Conservation (phyloP, 2,329 filamentous ascomycete genomes). For the Plenodomus biglobosus region DNA sequence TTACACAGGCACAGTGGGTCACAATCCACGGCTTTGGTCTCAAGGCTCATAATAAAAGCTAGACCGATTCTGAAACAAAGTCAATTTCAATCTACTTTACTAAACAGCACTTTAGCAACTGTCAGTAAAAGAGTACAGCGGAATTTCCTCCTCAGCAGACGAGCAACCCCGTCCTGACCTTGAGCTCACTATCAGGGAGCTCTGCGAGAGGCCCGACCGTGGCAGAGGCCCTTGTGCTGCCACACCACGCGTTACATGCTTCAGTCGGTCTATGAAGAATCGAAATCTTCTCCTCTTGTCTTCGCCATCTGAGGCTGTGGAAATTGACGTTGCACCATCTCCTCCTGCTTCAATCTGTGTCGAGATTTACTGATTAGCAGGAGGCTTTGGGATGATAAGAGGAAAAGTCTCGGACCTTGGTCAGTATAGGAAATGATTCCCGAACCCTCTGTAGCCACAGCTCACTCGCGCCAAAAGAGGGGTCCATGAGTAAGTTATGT, state of each 20-base stretch:
- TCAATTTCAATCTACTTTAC: not conserved
- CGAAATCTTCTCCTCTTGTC: slow-evolving; percentile 3
- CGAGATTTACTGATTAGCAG: not conserved
- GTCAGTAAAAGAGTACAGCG: not conserved
- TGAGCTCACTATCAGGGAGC: slow-evolving; percentile 1
- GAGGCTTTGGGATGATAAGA: not conserved
- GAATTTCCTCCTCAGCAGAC: not conserved
- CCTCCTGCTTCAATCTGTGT: not conserved
- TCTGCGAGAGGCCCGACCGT: not conserved
- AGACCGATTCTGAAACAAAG: no score
- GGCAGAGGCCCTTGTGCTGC: not conserved
- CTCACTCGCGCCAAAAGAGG: slow-evolving; percentile 26
- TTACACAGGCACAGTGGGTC: not conserved
- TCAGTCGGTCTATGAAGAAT: slow-evolving; percentile 1
- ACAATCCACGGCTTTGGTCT: no score
- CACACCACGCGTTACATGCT: not conserved
- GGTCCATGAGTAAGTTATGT: slow-evolving; percentile 33
- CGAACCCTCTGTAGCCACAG: slow-evolving; percentile 31
- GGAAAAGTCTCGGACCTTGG: not conserved
- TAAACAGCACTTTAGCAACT: not conserved
- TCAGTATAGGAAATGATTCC: slow-evolving; percentile 12
- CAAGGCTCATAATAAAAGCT: no score
- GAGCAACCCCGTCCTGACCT: slow-evolving; percentile 2
- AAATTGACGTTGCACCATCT: not conserved
- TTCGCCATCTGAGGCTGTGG: not conserved